A percentile compares a stretch with the other conserved stretches of the same genome.
Conservation (phyloP, 208 protist genomes). For the Naegleria fowleri region DNA sequence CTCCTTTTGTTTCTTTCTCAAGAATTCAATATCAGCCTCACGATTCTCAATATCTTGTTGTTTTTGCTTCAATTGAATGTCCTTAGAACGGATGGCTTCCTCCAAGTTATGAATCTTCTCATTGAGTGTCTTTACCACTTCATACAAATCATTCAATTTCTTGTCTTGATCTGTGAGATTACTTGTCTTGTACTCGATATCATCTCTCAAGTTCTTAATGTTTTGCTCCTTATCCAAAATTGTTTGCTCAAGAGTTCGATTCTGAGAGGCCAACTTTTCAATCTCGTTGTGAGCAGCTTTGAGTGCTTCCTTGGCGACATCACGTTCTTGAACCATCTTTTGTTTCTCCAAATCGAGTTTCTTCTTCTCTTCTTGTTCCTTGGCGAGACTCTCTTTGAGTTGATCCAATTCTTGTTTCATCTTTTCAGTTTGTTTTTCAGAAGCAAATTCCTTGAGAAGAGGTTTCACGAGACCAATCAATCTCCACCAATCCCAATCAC, state of each 20-base stretch:
- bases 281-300: background rate
- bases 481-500: conserved; percentile 35
- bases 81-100: background rate
- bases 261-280: background rate
- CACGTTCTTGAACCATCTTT: background rate
- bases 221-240: background rate
- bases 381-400: background rate
- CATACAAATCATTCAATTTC: background rate
- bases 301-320: background rate
- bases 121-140: conserved; percentile 40
- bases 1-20: background rate
- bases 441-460: conserved; percentile 37
- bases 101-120: conserved; percentile 37
- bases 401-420: conserved; percentile 43
- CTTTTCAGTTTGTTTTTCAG: conserved; percentile 49
- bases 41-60: background rate
- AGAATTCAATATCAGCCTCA: background rate
- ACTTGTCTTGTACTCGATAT: background rate
- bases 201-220: background rate
- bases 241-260: background rate
- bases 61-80: background rate
- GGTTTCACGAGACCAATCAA: conserved; percentile 57
- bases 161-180: background rate
- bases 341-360: background rate
- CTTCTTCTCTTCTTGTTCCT: background rate